These are phyloP conservation scores for Stromatinia cepivora DNA, from an alignment of 2,329 filamentous ascomycete species.

Conservation along the genomic window DNA sequence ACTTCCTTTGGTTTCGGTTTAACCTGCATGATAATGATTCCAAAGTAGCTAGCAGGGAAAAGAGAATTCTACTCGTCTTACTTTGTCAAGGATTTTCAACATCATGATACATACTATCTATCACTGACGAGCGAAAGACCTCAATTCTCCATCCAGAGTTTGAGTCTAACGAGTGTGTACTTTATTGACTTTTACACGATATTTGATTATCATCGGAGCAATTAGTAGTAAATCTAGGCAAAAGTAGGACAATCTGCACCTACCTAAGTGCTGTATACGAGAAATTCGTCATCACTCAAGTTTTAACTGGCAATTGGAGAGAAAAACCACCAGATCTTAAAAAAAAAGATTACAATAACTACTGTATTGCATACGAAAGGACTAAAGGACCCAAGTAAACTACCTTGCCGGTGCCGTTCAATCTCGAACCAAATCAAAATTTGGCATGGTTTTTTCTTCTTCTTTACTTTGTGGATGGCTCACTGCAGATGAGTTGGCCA, in stretches of 20 bases:
- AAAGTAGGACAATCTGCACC: not conserved
- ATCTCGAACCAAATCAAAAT: constrained; percentile 11
- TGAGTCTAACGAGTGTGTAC: constrained; percentile 3
- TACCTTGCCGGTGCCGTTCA: not conserved
- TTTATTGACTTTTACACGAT: constrained; percentile 8
- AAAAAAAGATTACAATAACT: not conserved
- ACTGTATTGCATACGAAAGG: not conserved
- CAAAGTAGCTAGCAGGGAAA: not conserved
- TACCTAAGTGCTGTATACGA: not conserved
- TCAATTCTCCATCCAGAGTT: not conserved
- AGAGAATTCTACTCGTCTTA: constrained; percentile 1
- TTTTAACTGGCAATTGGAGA: not conserved
- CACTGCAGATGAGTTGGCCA: constrained; percentile 20
- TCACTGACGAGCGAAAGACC: not conserved
- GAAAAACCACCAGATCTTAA: not conserved
- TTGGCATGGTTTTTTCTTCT: constrained; percentile 1
- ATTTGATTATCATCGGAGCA: not conserved
- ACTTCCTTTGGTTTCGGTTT: not conserved
- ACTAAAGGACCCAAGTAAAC: constrained; percentile 6
- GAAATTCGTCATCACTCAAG: constrained; percentile 5
- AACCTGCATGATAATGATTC: not conserved
- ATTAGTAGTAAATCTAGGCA: constrained; percentile 11
- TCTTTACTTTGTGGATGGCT: constrained; percentile 15
- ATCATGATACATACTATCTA: not conserved
- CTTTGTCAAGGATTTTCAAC: constrained; percentile 20